phyloP scores from a whole-genome alignment of 768 basidiomycete genomes.

The Sarcodon sp. region DNA sequence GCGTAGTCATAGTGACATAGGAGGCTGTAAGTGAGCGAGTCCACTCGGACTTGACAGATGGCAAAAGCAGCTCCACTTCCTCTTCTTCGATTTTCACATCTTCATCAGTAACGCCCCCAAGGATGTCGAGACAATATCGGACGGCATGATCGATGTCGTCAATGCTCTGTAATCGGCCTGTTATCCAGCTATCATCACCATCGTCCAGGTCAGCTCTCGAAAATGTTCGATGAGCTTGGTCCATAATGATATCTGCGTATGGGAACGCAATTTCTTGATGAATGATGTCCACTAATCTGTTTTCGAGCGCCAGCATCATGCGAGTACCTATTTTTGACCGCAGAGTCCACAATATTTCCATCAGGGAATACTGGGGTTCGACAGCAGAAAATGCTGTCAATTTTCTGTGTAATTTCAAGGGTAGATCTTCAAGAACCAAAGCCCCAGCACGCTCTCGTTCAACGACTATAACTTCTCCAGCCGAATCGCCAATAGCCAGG shows the following conservation, averaged over 20 bases:
- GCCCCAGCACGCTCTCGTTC: slow-evolving; percentile 69
- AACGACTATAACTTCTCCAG: slow-evolving; percentile 40
- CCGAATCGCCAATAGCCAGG: slow-evolving; percentile 32
- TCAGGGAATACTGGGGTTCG: slow-evolving; percentile 41
- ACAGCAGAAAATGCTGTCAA: slow-evolving; percentile 30
- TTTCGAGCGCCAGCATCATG: slow-evolving; percentile 43
- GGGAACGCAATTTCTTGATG: slow-evolving; percentile 74
- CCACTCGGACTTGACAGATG: slow-evolving; percentile 48
- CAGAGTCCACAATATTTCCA: slow-evolving; percentile 53
- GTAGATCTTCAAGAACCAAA: slow-evolving; percentile 52
- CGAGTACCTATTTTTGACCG: slow-evolving; percentile 47
- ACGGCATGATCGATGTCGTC: slow-evolving; percentile 42
- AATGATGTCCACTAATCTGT: slow-evolving; percentile 44
- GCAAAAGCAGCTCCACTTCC: slow-evolving; percentile 42
- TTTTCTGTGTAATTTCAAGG: slow-evolving; percentile 42
- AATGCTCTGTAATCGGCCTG: slow-evolving; percentile 43
- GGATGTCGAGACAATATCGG: slow-evolving; percentile 48
- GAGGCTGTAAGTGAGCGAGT: slow-evolving; percentile 44
- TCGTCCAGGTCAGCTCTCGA: slow-evolving; percentile 49
- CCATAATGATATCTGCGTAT: slow-evolving; percentile 60
- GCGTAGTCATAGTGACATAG: slow-evolving; percentile 48
- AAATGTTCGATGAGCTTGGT: slow-evolving; percentile 40
- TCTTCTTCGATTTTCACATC: slow-evolving; percentile 69
- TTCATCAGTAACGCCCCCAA: slow-evolving; percentile 49
- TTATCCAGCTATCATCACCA: slow-evolving; percentile 46